A percentile compares a stretch with the other conserved stretches of the same genome.
Conservation (phyloP, 1,139 yeast genomes). For the Yamadazyma diospyri region DNA sequence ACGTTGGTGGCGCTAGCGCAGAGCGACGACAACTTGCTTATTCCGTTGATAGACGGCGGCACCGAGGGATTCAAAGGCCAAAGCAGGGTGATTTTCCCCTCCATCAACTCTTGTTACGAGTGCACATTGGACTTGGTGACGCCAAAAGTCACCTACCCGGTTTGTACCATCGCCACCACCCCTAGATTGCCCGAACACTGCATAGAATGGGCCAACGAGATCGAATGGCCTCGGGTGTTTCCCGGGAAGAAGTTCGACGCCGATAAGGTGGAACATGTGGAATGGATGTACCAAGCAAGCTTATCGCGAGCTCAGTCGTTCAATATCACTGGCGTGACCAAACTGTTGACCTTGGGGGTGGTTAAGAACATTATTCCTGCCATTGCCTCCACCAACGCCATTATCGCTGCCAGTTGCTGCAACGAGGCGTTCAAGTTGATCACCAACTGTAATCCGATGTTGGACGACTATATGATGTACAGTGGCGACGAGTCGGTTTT, state of each 20-base stretch:
- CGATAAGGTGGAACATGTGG: constrained; percentile 66
- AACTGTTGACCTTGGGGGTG: constrained; percentile 74
- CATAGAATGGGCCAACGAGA: constrained; percentile 82
- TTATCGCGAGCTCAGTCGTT: constrained; percentile 57
- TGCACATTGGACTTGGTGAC: constrained; percentile 80
- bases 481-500: constrained; percentile 77
- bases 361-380: constrained; percentile 93
- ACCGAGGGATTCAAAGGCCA: constrained; percentile 96
- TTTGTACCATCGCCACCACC: constrained; percentile 92
- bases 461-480: constrained; percentile 84
- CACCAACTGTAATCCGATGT: constrained; percentile 62
- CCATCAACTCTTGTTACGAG: constrained; percentile 86
- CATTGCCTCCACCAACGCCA: constrained; percentile 90
- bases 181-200: constrained; percentile 95
- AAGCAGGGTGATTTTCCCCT: constrained; percentile 81
- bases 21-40: constrained; percentile 42
- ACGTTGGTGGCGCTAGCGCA: constrained; percentile 64
- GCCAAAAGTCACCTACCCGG: constrained; percentile 72
- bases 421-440: constrained; percentile 81
- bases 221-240: constrained; percentile 65
- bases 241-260: constrained; percentile 53
- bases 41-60: constrained; percentile 93
- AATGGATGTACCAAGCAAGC: constrained; percentile 61
- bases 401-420: constrained; percentile 88
- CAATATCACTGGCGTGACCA: constrained; percentile 71